A percentile compares a stretch with the other conserved stretches of the same genome.
Conservation (phyloP, 1,284 basidiomycete genomes). For the Microbotryum saponariae region DNA sequence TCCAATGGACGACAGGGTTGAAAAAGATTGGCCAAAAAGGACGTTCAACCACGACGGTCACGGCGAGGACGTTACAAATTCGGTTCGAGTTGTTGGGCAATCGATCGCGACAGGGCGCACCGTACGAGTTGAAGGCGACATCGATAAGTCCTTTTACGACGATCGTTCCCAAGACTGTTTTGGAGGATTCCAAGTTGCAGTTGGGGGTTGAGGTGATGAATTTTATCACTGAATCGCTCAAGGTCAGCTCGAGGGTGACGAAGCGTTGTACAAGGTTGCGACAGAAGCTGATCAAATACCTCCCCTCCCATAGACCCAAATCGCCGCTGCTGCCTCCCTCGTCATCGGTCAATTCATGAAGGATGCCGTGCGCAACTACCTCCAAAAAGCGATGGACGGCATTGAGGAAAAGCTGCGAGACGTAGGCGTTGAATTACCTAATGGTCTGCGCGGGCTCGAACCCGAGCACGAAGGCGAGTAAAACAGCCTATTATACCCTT, state of each 20-base stretch:
- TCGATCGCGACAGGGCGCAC: background rate
- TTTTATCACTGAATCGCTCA: background rate
- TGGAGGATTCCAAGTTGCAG: constrained; percentile 2
- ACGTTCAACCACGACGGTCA: background rate
- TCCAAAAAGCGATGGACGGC: constrained; percentile 19
- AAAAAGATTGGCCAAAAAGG: background rate
- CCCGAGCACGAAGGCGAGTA: background rate
- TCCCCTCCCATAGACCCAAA: constrained; percentile 5
- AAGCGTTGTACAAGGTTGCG: constrained; percentile 1
- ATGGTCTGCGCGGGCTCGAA: background rate
- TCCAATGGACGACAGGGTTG: constrained; percentile 9
- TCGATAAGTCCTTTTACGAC: constrained; percentile 11
- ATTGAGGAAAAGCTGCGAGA: constrained; percentile 12
- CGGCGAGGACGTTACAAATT: constrained; percentile 1
- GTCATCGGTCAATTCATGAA: constrained; percentile 20
- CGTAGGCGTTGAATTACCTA: constrained; percentile 17
- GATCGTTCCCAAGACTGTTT: constrained; percentile 12
- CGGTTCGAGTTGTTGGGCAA: background rate
- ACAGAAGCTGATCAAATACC: constrained; percentile 14
- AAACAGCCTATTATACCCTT: background rate
- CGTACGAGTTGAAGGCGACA: background rate
- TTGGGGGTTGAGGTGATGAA: constrained; percentile 6
- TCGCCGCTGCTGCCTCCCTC: constrained; percentile 16
- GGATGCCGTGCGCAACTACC: constrained; percentile 10
- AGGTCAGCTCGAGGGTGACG: background rate